A percentile compares a stretch with the other conserved stretches of the same genome.
Conservation (phyloP, 2,329 filamentous ascomycete species). For the Cytospora chrysosperma region DNA sequence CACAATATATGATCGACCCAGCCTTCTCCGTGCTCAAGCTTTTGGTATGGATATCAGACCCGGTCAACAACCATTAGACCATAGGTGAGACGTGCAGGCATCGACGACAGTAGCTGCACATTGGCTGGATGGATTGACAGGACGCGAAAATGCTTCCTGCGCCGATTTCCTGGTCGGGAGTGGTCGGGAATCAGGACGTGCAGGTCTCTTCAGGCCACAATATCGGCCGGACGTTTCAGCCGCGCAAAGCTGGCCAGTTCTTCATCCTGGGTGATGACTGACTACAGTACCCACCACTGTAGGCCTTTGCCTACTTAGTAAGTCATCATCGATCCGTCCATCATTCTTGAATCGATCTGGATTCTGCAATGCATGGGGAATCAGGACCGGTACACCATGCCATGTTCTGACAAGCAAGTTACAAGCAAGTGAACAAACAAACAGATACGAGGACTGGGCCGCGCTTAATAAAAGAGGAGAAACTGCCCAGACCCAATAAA, state of each 20-base stretch:
- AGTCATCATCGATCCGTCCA: no score
- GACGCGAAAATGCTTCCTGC: neutral
- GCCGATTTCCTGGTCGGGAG: neutral
- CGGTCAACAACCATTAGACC: neutral
- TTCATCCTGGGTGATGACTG: neutral
- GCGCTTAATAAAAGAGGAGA: neutral
- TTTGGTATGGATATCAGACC: neutral
- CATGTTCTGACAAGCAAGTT: no score
- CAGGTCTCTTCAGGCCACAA: neutral
- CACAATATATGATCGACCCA: neutral
- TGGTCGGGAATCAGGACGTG: neutral
- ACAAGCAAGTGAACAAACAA: no score
- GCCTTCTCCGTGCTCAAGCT: neutral
- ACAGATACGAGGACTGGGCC: neutral
- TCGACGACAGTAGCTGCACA: no score
- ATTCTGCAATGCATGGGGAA: neutral
- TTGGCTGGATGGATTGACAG: no score
- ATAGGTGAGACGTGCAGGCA: neutral
- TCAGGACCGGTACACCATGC: neutral
- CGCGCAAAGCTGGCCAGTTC: neutral
- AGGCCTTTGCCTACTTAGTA: no score
- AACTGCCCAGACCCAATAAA: neutral
- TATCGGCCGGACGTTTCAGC: conserved; percentile 10
- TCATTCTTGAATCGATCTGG: neutral
- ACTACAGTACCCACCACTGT: no score